Conservation (phyloP, 2,329 filamentous ascomycete species). For the Fusarium sp. region DNA sequence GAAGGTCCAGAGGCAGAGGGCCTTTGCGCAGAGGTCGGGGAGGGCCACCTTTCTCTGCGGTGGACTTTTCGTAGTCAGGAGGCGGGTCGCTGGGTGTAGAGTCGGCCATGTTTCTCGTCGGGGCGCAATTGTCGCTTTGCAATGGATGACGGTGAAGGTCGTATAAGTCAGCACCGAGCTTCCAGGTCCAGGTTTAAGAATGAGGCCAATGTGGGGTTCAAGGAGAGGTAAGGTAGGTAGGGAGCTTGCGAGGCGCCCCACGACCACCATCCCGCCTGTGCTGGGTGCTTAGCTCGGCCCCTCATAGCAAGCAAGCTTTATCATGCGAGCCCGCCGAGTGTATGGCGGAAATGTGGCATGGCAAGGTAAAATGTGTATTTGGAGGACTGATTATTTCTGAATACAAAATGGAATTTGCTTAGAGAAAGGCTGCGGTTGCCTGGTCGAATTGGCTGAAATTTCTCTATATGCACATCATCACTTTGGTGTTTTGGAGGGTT, state of each 20-base stretch:
- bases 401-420: neutral
- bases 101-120: constrained; percentile 44
- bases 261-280: constrained; percentile 27
- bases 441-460: neutral
- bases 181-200: constrained; percentile 26
- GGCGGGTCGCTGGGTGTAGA: constrained; percentile 55
- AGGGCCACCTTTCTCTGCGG: constrained; percentile 52
- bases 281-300: constrained; percentile 31
- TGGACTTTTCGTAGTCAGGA: constrained; percentile 59
- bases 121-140: constrained; percentile 2
- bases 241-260: constrained; percentile 39
- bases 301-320: constrained; percentile 29
- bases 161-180: constrained; percentile 13
- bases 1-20: constrained; percentile 80
- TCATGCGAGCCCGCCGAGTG: constrained; percentile 14
- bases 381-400: neutral
- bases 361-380: neutral
- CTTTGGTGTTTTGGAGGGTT: constrained; percentile 20
- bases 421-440: neutral
- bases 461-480: neutral
- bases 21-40: constrained; percentile 58
- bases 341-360: neutral
- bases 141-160: constrained; percentile 18
- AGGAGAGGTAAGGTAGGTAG: constrained; percentile 21
- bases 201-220: constrained; percentile 46